A percentile compares a stretch with the other conserved stretches of the same genome.
Evolutionary conservation across 2,329 filamentous ascomycete species (phyloP).

Genomic region (Raffaelea deltoideospora): DNA sequence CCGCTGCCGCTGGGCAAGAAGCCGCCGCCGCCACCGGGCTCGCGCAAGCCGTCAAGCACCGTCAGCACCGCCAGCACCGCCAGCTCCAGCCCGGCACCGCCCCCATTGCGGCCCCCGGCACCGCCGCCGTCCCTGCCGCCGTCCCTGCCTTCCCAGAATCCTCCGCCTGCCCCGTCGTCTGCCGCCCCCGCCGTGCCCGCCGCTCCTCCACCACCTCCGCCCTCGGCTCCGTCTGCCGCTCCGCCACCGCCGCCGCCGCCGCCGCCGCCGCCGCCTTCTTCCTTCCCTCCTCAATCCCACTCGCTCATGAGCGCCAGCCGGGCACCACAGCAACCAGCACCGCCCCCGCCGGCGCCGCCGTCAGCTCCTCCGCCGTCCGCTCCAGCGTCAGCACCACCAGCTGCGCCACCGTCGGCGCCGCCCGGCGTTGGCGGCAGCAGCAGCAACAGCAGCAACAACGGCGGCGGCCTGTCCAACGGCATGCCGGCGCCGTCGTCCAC

Average conservation of each 20-base stretch:
- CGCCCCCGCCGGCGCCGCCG: constrained; percentile 8
- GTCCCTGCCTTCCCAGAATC: not conserved
- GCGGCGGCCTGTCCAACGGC: constrained; percentile 14
- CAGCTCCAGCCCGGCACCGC: too few species aligned
- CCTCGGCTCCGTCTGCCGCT: constrained; percentile 24
- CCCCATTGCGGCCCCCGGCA: too few species aligned
- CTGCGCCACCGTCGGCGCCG: constrained; percentile 16
- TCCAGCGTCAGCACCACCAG: constrained; percentile 21
- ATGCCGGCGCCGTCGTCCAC: constrained; percentile 27
- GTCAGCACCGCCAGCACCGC: too few species aligned
- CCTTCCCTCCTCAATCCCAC: constrained; percentile 2
- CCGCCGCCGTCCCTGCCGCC: constrained; percentile 1
- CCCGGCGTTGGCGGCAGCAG: constrained; percentile 21
- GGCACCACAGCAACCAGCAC: constrained; percentile 15
- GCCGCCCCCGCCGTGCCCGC: constrained; percentile 20
- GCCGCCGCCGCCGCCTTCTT: constrained; percentile 12
- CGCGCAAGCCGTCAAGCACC: constrained; percentile 36
- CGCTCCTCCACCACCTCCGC: constrained; percentile 22
- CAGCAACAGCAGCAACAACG: constrained; percentile 13
- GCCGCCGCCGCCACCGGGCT: constrained; percentile 45
- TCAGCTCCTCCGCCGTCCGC: constrained; percentile 16
- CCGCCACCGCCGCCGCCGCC: constrained; percentile 26
- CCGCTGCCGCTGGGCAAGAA: constrained; percentile 70
- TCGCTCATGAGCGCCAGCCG: not conserved
- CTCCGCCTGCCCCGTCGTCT: constrained; percentile 9